Evolutionary conservation across 2,329 filamentous ascomycete genomes (phyloP), one percentile per base, ranked within the genome.

Genomic region (Claviceps spartinae): DNA sequence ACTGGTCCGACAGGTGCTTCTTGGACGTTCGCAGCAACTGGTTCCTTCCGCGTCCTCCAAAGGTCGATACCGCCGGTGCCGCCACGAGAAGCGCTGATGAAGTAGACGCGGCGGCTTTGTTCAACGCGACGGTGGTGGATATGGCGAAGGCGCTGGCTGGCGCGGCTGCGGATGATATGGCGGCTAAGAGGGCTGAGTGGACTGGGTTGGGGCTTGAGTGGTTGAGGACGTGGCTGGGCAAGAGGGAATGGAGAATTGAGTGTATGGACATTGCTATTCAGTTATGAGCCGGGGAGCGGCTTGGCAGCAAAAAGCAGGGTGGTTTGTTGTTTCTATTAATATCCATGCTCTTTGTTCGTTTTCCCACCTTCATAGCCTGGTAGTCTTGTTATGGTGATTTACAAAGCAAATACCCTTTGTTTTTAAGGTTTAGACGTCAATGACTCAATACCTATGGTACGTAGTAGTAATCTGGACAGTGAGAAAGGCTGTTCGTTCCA

Each of bases 1-100:
- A 90, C 76, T 93, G 87, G 87, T 86, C 85, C 58, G 86, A 90
- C 65, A 82, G 83, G 51, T 93, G 87, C 66, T 93, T 97, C 72
- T 93, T 97, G 74, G 91, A 97, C 72, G 86, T 96, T 62, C 78
- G 74, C 65, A 86, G 83, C 62, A 88, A 94, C 71, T 97, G 90
- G 91, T 97, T 97, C 68, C 82, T 90, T 60, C 84, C 90, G n/a
- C 79, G 87, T 14, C 72, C 67, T 59, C 72, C 67, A 59, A 69
- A 54, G 57, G 65, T 60, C n/a, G 14, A 8, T n/a, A 14, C 57
- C 30, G 65, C 55, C 49, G 62, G 34, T 49, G 20, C 9, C 36
- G n/a, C n/a, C 7, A 18, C 14, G 38, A 41, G 38, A 8, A 18
- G 38, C 36, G 16, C 56, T 24, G 62, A 64, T 37, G 59, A 62